These are phyloP conservation scores for Ganoderma boninense DNA, from an alignment of 1,284 basidiomycete species.

Conservation along the genomic window DNA sequence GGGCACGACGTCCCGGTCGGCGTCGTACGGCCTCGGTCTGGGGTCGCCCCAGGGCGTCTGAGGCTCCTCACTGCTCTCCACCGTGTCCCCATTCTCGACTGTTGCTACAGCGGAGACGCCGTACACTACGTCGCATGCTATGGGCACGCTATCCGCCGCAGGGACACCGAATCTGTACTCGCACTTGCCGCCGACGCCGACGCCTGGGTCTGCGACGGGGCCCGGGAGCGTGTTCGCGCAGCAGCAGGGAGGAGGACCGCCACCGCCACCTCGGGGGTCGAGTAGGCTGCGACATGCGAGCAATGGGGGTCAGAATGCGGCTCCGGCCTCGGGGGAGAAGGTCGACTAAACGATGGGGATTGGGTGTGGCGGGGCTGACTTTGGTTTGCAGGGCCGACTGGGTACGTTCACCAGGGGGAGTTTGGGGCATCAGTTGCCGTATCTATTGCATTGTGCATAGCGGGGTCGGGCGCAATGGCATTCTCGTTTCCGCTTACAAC, in stretches of 20 bases:
- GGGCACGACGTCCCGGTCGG: slow-evolving; percentile 36
- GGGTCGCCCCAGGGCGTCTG: slow-evolving; percentile 41
- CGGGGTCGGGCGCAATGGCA: no score
- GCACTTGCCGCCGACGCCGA: slow-evolving; percentile 51
- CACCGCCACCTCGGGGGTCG: slow-evolving; percentile 29
- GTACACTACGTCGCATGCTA: slow-evolving; percentile 26
- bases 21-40: slow-evolving; percentile 43
- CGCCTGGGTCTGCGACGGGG: slow-evolving; percentile 41
- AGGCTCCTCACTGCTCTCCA: slow-evolving; percentile 26
- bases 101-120: slow-evolving; percentile 39
- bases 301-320: slow-evolving; percentile 25
- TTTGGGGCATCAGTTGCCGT: not conserved
- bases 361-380: not conserved
- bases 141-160: slow-evolving; percentile 31
- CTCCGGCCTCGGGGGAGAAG: slow-evolving; percentile 46
- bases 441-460: not conserved
- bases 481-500: slow-evolving; percentile 1
- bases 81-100: slow-evolving; percentile 30
- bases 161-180: slow-evolving; percentile 39
- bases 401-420: not conserved
- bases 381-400: no score
- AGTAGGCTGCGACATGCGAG: slow-evolving; percentile 31
- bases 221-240: slow-evolving; percentile 30
- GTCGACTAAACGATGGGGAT: slow-evolving; percentile 47
- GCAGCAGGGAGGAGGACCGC: slow-evolving; percentile 38